Evolutionary conservation across 2,329 filamentous ascomycete genomes (phyloP), one percentile per base, ranked within the genome.

Genomic region (Teratosphaeria epicoccoides): DNA sequence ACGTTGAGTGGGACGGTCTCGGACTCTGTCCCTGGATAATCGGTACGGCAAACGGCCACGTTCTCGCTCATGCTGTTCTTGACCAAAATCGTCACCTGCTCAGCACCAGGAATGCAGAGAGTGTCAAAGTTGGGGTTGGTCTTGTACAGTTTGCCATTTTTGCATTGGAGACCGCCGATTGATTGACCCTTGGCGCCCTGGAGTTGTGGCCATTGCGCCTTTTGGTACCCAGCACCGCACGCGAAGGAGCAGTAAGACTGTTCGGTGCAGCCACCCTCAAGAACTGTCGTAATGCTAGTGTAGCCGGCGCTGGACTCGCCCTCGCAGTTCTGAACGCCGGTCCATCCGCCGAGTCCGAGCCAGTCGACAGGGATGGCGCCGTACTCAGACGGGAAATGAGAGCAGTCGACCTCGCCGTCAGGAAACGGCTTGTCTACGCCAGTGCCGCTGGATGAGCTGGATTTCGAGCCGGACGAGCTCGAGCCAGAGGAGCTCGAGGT

Each of bases 1-100:
- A 84, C 76, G 52, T 81, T 71, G 46, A 90, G 73, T 45, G 91
- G 87, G 53, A 97, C 79, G 50, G 86, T 87, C 82, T 95, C 91
- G 62, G 77, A 77, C 75, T 98, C 93, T 53, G 83, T 89, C 66
- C 89, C 91, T 56, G 93, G 93, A 73, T 98, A 98, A 70, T 96
- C 89, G 59, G 93, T 97, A 70, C 88, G 88, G 81, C 93, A 98
- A 61, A 95, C 79, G 44, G 85, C 79, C 24, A 87, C 84, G 43
- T 78, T 72, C 33, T 79, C 66, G 47, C 70, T 65, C 28, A 96
- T 76, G 51, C 84, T 81, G 77, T 95, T 98, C 69, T 83, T 66
- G 54, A 95, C 80, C 54, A 76, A 75, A 59, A 96, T 80, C 58
- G 61, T 68, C 57, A 76, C 70, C 46, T 83, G 80, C 40, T 82